phyloP scores from a whole-genome alignment of 2,329 filamentous ascomycete genomes.

The Fusarium chuoi region DNA sequence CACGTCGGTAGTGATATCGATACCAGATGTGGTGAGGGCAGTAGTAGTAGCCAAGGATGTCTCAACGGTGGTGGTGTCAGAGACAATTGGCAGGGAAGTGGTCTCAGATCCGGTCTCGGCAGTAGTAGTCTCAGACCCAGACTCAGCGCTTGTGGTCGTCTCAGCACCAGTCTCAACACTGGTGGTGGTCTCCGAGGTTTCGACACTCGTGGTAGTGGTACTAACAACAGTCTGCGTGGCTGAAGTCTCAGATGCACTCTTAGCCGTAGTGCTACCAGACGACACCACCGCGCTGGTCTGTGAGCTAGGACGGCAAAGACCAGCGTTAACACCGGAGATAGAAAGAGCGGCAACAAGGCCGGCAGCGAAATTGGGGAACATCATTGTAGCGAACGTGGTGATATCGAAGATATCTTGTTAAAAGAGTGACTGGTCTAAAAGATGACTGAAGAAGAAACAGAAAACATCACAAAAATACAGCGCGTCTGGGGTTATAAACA shows the following conservation, averaged over 20 bases:
- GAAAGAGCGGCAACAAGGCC: not conserved
- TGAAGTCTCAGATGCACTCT: not conserved
- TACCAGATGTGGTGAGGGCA: not conserved
- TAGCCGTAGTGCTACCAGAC: not conserved
- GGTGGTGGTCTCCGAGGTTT: not conserved
- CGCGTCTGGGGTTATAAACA: not conserved
- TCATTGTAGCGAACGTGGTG: slow-evolving; percentile 1
- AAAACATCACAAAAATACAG: no score
- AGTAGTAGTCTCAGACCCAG: not conserved
- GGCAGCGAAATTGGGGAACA: not conserved
- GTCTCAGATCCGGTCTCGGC: not conserved
- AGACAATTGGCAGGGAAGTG: not conserved
- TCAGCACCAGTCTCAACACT: not conserved
- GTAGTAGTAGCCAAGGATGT: not conserved
- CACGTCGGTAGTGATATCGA: not conserved
- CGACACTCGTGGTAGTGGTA: not conserved
- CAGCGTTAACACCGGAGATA: not conserved
- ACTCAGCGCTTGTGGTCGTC: not conserved
- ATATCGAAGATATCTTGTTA: not conserved
- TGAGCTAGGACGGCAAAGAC: slow-evolving; percentile 1
- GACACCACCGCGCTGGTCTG: not conserved
- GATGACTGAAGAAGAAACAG: not conserved
- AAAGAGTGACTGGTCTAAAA: not conserved
- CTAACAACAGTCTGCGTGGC: not conserved
- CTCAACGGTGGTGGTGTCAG: not conserved